Evolutionary conservation across 1,284 basidiomycete genomes (phyloP), one percentile per base, ranked within the genome.

Genomic region (Cryptococcus neoformans): DNA sequence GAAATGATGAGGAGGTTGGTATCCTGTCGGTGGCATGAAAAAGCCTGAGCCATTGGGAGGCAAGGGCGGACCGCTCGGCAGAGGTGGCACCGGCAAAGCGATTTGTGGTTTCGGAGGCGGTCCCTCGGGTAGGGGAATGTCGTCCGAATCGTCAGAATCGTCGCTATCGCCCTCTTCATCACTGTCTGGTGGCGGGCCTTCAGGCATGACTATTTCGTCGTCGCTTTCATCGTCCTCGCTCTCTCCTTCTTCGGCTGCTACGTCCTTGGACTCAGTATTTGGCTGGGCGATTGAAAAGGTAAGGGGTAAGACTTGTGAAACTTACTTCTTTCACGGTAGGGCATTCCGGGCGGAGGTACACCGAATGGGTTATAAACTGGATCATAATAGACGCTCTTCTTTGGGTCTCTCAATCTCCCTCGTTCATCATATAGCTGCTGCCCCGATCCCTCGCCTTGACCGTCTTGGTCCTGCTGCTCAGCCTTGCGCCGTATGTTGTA

Each of bases 281-380:
- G 9, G 39, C 28, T 28, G 28, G 28, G 28, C 3, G 28, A 28
- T 28, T 28, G 28, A 4, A 28, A 21, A 28, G 28, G 28, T 28
- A 28, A 28, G 28, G 28, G 3, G 3, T 28, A 53, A 34, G 49
- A 49, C 9, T 3, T 38, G 38, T n/a, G 38, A 5, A 10, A 81
- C 87, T 77, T 66, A 92, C 89, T 82, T 78, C 87, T 81, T 72
- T 97, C 92, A 50, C 84, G 79, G 74, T 97, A 97, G 8, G 90
- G 92, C 92, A 96, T 91, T 7, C 94, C 94, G 8, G 94, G 94
- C 17, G 94, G 94, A 17, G 94, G 86, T n/a, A 92, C 90, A 34
- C 94, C 94, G 72, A 83, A 94, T 6, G 92, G 92, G 73, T 98
- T 98, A 83, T 95, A 88, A 51, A 92, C 83, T 39, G 89, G 83